Evolutionary conservation across 163 green algal genomes (phyloP), one percentile per base, ranked within the genome.

Genomic region (Prototheca wickerhamii): DNA sequence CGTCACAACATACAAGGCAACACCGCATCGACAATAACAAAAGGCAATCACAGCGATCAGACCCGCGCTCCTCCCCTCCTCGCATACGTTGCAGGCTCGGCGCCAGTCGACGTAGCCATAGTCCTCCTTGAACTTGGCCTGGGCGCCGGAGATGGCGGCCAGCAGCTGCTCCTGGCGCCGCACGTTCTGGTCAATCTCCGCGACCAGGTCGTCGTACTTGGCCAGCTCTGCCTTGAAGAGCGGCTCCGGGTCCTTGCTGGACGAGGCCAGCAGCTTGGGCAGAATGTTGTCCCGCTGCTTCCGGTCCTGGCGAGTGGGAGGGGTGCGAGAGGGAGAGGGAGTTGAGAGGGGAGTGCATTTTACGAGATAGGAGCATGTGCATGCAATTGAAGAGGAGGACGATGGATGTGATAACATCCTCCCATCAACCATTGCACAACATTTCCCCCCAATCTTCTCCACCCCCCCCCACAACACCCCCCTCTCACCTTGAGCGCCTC

Each of bases 231-330:
- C 31, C 30, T 70, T 63, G 67, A 96, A 95, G 10, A 95, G 72
- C n/a, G 71, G 64, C n/a, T 92, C 83, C 8, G 37, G 26, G 53
- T 56, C 59, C 28, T n/a, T n/a, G n/a, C 33, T 26, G 30, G 68
- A 60, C 20, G 51, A 56, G 20, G 81, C 76, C 88, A 97, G 91
- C 61, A 97, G 75, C 66, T 84, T 82, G 18, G 87, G 85, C 76
- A 97, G 75, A 52, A 96, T 85, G 81, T 97, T 94, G 82, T 97
- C 91, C 58, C 73, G 82, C 58, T 65, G 76, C 71, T 94, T 95
- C 29, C 78, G 72, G n/a, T 90, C 86, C 72, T 71, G 64, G 17
- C n/a, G n/a, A n/a, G n/a, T n/a, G n/a, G n/a, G n/a, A n/a, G n/a
- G n/a, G n/a, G n/a, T n/a, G n/a, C n/a, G n/a, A n/a, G 32, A 52